A percentile compares a stretch with the other conserved stretches of the same genome.
These are phyloP conservation scores for Lepidium africanum DNA, from an alignment of 345 rosid species.

Conservation along the genomic window DNA sequence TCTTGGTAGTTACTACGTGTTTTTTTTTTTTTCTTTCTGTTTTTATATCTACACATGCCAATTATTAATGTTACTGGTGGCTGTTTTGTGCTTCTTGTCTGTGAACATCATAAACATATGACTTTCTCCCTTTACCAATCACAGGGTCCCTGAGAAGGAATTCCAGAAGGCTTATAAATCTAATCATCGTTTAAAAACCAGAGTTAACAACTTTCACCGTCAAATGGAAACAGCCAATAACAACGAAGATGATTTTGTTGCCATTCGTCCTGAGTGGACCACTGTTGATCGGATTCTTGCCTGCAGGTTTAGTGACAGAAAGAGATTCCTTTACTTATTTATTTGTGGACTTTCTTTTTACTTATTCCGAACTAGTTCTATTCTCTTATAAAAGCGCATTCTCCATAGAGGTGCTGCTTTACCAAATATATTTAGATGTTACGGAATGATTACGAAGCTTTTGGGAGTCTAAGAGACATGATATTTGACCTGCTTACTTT, in stretches of 20 bases:
- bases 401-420: not conserved
- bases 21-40: not conserved
- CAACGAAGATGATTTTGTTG: slow-evolving; percentile 78
- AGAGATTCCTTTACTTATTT: not conserved
- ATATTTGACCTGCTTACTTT: not conserved
- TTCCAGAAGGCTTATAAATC: slow-evolving; percentile 88
- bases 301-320: slow-evolving; percentile 51
- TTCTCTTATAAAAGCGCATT: not conserved
- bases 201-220: slow-evolving; percentile 83
- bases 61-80: slow-evolving; percentile 6
- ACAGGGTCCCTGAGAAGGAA: slow-evolving; percentile 94
- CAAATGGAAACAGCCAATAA: slow-evolving; percentile 57
- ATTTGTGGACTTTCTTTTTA: not conserved
- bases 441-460: not conserved
- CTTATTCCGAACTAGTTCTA: not conserved
- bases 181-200: slow-evolving; percentile 81
- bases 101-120: not conserved
- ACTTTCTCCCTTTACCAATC: not conserved
- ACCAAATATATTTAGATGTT: not conserved
- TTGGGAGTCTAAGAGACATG: not conserved
- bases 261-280: slow-evolving; percentile 98
- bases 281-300: slow-evolving; percentile 96
- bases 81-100: not conserved
- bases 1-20: slow-evolving; percentile 53
- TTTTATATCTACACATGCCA: not conserved